These are phyloP conservation scores for Penicillium parvum DNA, from an alignment of 495 filamentous ascomycete species.

Conservation along the genomic window DNA sequence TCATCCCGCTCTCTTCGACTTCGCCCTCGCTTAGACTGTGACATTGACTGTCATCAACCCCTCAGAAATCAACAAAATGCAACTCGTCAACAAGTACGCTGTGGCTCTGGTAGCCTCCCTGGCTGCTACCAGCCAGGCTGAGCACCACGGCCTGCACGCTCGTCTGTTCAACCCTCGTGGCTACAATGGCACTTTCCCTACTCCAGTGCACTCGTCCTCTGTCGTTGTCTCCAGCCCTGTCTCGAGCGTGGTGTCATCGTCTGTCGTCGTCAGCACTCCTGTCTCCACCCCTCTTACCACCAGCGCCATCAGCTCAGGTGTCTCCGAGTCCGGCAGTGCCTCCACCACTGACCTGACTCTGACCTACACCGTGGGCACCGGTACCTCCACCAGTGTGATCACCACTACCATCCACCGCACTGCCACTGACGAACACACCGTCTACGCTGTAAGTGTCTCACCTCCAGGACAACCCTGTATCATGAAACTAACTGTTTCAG, in stretches of 20 bases:
- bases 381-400: slow-evolving; percentile 50
- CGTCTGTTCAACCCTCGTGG: slow-evolving; percentile 29
- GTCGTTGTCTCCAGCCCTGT: slow-evolving; percentile 11
- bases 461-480: background rate
- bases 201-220: background rate
- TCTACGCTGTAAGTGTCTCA: slow-evolving; percentile 33
- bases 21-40: slow-evolving; percentile 5
- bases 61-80: slow-evolving; percentile 26
- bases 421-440: slow-evolving; percentile 33
- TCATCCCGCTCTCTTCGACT: background rate
- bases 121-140: slow-evolving; percentile 40
- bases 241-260: slow-evolving; percentile 6
- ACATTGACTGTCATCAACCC: slow-evolving; percentile 27
- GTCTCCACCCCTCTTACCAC: slow-evolving; percentile 6
- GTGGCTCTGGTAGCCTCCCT: slow-evolving; percentile 46
- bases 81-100: slow-evolving; percentile 44
- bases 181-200: slow-evolving; percentile 7
- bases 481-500: slow-evolving; percentile 11
- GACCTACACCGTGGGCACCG: slow-evolving; percentile 56
- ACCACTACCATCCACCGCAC: slow-evolving; percentile 55
- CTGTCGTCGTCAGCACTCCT: slow-evolving; percentile 3
- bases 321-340: slow-evolving; percentile 3
- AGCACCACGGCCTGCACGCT: slow-evolving; percentile 31
- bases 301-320: slow-evolving; percentile 2
- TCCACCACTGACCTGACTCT: slow-evolving; percentile 45